Base-by-base conservation (phyloP, 495 filamentous ascomycete species). In the Talaromyces liani region DNA sequence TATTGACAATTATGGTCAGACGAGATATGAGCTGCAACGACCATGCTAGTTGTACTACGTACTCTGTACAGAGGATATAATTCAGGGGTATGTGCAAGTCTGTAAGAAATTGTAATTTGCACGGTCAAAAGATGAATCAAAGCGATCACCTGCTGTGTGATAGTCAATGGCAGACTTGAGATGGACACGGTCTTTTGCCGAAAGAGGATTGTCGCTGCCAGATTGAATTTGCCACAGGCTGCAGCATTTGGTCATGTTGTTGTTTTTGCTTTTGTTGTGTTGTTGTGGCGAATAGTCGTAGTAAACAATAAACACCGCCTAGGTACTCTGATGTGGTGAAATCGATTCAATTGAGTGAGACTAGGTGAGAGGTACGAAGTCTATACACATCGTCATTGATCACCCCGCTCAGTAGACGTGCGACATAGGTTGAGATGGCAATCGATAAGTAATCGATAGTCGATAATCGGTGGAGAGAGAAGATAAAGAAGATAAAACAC, bases 401-500 rank as follows among this genome's bases (percentile, higher is more conserved):
- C 18, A 54, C 24, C 49, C 49, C 18, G 33, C 33, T 36, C 33
- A 1, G 7, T 34, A 34, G 33, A 34, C 7, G 33, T 34, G 33
- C 33, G 33, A 36, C 33, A 36, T 36, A 12, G 7, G 10, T 9
- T n/a, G 18, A 20, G 56, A 34, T 29, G 55, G 55, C 25, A 58
- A 29, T 58, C n/a, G 20, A 34, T 34, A 60, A 7, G 16, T 60
- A 36, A 60, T 36, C 20, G 34, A 60, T 60, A 60, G 34, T 24
- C 12, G 33, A 41, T 41, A 22, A 18, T 33, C n/a, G 27, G 22
- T 20, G 25, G 14, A 58, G 16, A 58, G n/a, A 20, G 12, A 54
- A 54, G 49, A 54, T 22, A 54, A 54, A 54, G 47, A 51, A 51
- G 51, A 54, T 24, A 56, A 16, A 56, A 56, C 12, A 56, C 18